Evolutionary conservation across 139 green algal species (phyloP).

Genomic region (Coccomyxa sp.): DNA sequence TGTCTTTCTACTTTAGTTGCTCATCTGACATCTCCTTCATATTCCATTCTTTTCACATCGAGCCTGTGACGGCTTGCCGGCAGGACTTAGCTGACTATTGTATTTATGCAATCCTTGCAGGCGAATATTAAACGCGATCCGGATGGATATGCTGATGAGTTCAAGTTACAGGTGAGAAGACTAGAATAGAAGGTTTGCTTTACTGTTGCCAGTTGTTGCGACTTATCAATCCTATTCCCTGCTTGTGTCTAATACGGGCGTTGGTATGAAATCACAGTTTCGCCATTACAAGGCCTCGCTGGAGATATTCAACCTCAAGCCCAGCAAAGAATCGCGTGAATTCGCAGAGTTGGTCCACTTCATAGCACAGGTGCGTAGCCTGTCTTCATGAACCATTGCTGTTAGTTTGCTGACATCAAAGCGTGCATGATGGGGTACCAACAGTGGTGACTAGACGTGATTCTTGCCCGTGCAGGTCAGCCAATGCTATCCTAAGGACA

Average conservation of each 20-base stretch:
- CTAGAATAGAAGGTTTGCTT: background rate
- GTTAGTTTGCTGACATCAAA: background rate
- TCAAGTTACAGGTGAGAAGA: slow-evolving; percentile 64
- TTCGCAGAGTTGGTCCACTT: slow-evolving; percentile 87
- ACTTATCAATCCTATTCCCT: background rate
- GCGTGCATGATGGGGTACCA: background rate
- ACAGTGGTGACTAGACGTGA: background rate
- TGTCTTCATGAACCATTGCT: background rate
- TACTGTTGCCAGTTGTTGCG: background rate
- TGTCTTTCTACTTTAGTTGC: too few species aligned
- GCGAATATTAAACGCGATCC: slow-evolving; percentile 85
- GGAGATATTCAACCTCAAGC: slow-evolving; percentile 82
- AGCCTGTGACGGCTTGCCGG: too few species aligned
- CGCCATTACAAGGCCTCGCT: slow-evolving; percentile 83
- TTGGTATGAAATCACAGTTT: slow-evolving; percentile 36
- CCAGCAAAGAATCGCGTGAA: slow-evolving; percentile 69
- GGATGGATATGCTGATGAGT: slow-evolving; percentile 90
- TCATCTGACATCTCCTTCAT: too few species aligned
- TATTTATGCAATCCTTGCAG: slow-evolving; percentile 36
- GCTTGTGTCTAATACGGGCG: background rate
- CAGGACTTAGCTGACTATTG: too few species aligned
- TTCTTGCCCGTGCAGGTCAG: slow-evolving; percentile 44
- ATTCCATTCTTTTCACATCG: too few species aligned
- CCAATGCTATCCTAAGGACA: slow-evolving; percentile 68
- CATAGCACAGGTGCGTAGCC: slow-evolving; percentile 72